Evolutionary conservation across 495 filamentous ascomycete genomes (phyloP).

Genomic region (Aspergillus diversus): DNA sequence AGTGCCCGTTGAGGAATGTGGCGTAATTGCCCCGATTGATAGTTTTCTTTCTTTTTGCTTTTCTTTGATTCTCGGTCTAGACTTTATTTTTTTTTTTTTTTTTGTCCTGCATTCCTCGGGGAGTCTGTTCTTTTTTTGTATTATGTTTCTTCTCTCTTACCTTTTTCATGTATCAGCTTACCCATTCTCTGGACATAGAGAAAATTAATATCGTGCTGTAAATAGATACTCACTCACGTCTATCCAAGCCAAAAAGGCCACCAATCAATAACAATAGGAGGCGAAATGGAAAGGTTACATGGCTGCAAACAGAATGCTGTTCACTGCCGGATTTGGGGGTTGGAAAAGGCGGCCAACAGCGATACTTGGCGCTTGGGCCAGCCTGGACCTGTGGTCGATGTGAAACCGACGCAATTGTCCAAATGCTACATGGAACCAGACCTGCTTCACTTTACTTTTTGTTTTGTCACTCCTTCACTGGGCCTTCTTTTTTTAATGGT

Average conservation of each 20-base stretch:
- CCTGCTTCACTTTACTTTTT: constrained; percentile 10
- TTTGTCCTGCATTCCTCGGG: constrained; percentile 19
- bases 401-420: constrained; percentile 8
- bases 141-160: constrained; percentile 10
- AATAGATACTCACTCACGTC: constrained; percentile 17
- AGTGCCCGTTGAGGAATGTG: constrained; percentile 15
- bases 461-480: constrained; percentile 11
- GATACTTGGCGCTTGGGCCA: constrained; percentile 8
- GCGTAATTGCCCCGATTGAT: constrained; percentile 2
- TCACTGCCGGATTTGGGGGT: constrained; percentile 17
- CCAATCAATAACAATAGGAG: constrained; percentile 2
- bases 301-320: constrained; percentile 27
- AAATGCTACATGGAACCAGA: constrained; percentile 13
- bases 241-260: constrained; percentile 1
- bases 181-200: not conserved
- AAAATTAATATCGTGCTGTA: constrained; percentile 14
- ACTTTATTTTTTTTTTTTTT: constrained; percentile 15
- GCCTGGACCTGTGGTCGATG: constrained; percentile 12
- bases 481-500: constrained; percentile 6
- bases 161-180: not conserved
- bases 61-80: constrained; percentile 8
- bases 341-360: constrained; percentile 5
- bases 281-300: constrained; percentile 17
- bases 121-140: constrained; percentile 13
- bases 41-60: not conserved